A percentile compares a stretch with the other conserved stretches of the same genome.
Evolutionary conservation across 2,329 filamentous ascomycete genomes (phyloP).

Genomic region (Trichoderma asperellum): DNA sequence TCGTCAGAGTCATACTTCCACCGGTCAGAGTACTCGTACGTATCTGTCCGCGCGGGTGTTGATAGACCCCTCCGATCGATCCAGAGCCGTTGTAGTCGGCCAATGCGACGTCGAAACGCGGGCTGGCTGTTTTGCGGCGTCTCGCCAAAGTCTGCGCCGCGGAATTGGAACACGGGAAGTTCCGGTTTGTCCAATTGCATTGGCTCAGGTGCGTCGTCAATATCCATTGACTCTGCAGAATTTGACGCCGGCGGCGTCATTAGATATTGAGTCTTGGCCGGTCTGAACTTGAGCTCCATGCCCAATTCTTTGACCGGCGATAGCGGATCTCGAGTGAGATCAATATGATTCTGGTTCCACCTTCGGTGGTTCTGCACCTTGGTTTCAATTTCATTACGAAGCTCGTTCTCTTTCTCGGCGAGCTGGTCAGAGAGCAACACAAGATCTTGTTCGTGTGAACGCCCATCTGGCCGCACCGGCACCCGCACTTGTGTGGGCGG

Average conservation of each 20-base stretch:
- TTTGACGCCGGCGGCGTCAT: constrained; percentile 66
- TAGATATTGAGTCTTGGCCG: constrained; percentile 71
- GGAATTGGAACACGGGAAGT: constrained; percentile 52
- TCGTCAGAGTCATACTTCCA: constrained; percentile 91
- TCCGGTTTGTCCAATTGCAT: constrained; percentile 44
- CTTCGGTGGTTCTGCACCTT: constrained; percentile 86
- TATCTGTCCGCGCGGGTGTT: constrained; percentile 52
- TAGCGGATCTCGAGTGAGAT: constrained; percentile 83
- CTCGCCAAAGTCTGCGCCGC: constrained; percentile 44
- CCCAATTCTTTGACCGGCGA: constrained; percentile 72
- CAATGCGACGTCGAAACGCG: constrained; percentile 81
- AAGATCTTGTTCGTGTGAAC: constrained; percentile 77
- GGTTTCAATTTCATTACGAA: constrained; percentile 80
- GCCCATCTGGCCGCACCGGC: constrained; percentile 70
- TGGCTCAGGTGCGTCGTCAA: constrained; percentile 53
- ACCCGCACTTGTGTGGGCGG: constrained; percentile 69
- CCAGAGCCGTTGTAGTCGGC: constrained; percentile 81
- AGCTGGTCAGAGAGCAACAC: constrained; percentile 75
- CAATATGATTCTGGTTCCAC: constrained; percentile 90
- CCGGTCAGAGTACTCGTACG: constrained; percentile 60
- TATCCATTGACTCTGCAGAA: constrained; percentile 60
- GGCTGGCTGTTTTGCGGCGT: constrained; percentile 53
- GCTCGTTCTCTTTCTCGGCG: constrained; percentile 79
- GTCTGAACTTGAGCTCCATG: constrained; percentile 67
- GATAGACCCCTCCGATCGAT: constrained; percentile 79